phyloP scores from a whole-genome alignment of 768 basidiomycete species.

The Omphalotus guepiniiformis region DNA sequence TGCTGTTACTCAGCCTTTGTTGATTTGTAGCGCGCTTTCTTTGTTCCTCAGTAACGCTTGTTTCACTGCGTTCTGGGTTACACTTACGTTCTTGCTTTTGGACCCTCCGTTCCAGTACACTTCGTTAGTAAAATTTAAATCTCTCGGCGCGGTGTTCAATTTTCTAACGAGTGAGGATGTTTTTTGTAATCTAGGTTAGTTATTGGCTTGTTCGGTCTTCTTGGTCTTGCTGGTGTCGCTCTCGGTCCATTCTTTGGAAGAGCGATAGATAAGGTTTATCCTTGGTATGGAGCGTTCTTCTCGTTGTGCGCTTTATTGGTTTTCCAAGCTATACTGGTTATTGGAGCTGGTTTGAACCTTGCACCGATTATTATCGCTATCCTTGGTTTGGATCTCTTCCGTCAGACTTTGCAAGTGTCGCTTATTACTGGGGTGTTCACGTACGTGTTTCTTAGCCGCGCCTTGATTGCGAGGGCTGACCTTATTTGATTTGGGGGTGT shows the following conservation, averaged over 20 bases:
- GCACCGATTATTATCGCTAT: constrained; percentile 48
- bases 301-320: constrained; percentile 32
- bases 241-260: constrained; percentile 51
- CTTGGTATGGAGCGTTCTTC: constrained; percentile 53
- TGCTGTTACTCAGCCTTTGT: constrained; percentile 51
- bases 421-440: constrained; percentile 36
- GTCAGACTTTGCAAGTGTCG: constrained; percentile 54
- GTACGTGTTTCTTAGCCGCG: constrained; percentile 33
- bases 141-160: no score
- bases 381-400: constrained; percentile 48
- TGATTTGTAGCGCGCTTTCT: constrained; percentile 48
- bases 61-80: constrained; percentile 39
- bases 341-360: constrained; percentile 45
- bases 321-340: constrained; percentile 44
- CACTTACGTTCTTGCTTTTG: constrained; percentile 56
- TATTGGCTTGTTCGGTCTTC: constrained; percentile 56
- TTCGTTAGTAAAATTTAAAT: constrained; percentile 34
- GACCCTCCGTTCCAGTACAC: constrained; percentile 54
- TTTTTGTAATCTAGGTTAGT: constrained; percentile 37
- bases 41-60: constrained; percentile 38
- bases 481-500: no score
- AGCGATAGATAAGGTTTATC: constrained; percentile 48
- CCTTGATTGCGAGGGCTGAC: constrained; percentile 22
- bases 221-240: constrained; percentile 48
- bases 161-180: no score